These are phyloP conservation scores for Diaporthe destruens DNA, from an alignment of 2,329 filamentous ascomycete genomes.

Conservation along the genomic window DNA sequence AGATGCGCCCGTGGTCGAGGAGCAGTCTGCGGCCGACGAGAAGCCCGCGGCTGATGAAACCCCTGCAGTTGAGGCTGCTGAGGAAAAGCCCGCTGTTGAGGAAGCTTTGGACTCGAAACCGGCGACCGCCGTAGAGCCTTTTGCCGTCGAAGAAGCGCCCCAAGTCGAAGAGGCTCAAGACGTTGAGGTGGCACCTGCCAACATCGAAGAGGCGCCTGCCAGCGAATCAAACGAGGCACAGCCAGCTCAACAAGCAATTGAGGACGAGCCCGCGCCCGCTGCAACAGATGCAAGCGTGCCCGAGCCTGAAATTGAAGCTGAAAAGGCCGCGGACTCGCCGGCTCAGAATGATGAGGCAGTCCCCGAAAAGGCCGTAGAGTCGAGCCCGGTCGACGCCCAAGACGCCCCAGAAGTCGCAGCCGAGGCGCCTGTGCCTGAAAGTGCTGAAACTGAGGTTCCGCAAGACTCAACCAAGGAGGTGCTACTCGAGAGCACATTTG, in stretches of 20 bases:
- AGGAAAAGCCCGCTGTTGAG: not conserved
- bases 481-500: not conserved
- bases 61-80: conserved; percentile 12
- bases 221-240: conserved; percentile 4
- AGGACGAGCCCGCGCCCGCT: conserved; percentile 32
- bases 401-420: not conserved
- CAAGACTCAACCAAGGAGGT: not conserved
- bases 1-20: conserved; percentile 33
- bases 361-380: conserved; percentile 32
- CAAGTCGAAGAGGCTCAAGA: not conserved
- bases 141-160: not conserved
- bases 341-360: conserved; percentile 25
- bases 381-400: conserved; percentile 29
- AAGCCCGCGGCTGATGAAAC: not conserved
- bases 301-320: not conserved
- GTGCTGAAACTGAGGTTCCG: not conserved
- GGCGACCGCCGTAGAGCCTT: not conserved
- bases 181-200: not conserved
- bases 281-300: not conserved
- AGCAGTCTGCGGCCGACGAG: not conserved
- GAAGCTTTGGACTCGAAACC: not conserved
- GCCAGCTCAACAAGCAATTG: not conserved
- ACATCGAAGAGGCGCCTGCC: too few relatives aligned
- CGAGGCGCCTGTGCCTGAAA: not conserved
- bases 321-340: conserved; percentile 1